phyloP scores from a whole-genome alignment of 2,329 filamentous ascomycete species.

The Colletotrichum tropicale region DNA sequence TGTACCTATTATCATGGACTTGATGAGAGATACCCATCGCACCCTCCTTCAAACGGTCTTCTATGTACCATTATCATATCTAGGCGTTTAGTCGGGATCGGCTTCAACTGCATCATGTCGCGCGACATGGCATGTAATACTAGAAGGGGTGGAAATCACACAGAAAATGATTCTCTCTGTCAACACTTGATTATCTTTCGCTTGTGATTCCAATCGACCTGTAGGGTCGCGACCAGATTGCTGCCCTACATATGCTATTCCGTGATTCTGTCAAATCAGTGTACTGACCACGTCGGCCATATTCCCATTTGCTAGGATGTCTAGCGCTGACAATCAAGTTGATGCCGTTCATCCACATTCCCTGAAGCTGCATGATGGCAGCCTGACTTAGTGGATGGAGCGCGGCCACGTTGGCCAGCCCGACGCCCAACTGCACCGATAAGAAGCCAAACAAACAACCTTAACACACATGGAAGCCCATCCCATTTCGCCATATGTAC shows the following conservation, averaged over 20 bases:
- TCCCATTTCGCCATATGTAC: not conserved
- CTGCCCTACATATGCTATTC: not conserved
- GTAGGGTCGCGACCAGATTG: not conserved
- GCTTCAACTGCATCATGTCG: not conserved
- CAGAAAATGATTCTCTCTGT: not conserved
- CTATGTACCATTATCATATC: not conserved
- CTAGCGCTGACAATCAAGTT: not conserved
- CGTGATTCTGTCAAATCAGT: not conserved
- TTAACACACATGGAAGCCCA: not conserved
- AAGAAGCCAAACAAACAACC: not conserved
- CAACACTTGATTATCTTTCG: not conserved
- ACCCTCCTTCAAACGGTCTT: conserved; percentile 1
- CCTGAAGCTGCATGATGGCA: not conserved
- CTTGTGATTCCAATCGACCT: not conserved
- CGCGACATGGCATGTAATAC: not conserved
- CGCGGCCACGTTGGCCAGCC: not conserved
- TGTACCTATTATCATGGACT: conserved; percentile 14
- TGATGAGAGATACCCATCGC: conserved; percentile 18
- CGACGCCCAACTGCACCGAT: not conserved
- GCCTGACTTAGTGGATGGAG: not conserved
- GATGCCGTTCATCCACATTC: not conserved
- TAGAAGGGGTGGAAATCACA: not conserved
- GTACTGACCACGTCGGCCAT: not conserved
- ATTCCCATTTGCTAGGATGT: not conserved
- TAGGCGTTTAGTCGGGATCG: not conserved